phyloP scores from a whole-genome alignment of 75 land plant species.

The Ceratopteris richardii region DNA sequence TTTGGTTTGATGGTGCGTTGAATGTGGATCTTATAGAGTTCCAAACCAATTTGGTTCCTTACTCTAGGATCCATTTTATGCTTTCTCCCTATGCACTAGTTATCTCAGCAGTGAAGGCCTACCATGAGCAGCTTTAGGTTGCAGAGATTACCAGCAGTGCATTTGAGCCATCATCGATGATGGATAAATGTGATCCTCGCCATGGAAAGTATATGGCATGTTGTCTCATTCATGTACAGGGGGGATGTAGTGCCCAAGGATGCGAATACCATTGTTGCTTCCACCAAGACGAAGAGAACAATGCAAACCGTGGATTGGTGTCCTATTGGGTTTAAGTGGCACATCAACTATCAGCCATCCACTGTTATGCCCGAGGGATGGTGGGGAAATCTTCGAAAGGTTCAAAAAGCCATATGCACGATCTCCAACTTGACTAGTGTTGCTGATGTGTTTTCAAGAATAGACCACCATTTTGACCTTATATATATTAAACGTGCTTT shows the following conservation, averaged over 20 bases:
- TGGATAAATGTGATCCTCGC: slow-evolving; percentile 49
- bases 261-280: slow-evolving; percentile 50
- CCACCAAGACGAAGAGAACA: slow-evolving; percentile 53
- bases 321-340: slow-evolving; percentile 49
- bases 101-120: slow-evolving; percentile 16
- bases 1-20: slow-evolving; percentile 54
- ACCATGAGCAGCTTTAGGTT: slow-evolving; percentile 49
- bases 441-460: slow-evolving; percentile 39
- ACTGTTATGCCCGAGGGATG: slow-evolving; percentile 56
- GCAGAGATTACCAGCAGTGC: slow-evolving; percentile 51
- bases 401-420: slow-evolving; percentile 46
- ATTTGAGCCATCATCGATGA: slow-evolving; percentile 53
- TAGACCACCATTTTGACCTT: slow-evolving; percentile 52
- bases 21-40: slow-evolving; percentile 56
- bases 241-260: slow-evolving; percentile 73
- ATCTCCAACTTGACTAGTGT: slow-evolving; percentile 44
- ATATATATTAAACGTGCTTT: slow-evolving; percentile 51
- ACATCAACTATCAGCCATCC: slow-evolving; percentile 41
- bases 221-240: slow-evolving; percentile 69
- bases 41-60: slow-evolving; percentile 50
- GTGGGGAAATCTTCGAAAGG: slow-evolving; percentile 54
- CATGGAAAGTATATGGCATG: slow-evolving; percentile 58
- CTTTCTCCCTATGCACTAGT: slow-evolving; percentile 53
- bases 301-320: slow-evolving; percentile 43
- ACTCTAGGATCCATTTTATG: slow-evolving; percentile 57